phyloP scores from a whole-genome alignment of 257 asterid genomes.

The Fraxinus americana region DNA sequence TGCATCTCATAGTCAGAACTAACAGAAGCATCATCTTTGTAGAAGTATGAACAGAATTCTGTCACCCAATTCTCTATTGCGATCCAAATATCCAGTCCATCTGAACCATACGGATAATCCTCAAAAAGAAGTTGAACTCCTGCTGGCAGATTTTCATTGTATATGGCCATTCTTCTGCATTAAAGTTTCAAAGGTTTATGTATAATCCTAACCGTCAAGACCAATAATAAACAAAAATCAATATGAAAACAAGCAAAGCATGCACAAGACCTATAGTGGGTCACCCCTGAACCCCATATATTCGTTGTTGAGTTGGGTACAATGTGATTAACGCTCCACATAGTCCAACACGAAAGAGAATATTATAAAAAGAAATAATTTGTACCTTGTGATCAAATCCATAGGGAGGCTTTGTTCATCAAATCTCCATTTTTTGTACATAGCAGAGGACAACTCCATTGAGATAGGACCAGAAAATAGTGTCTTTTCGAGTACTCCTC shows the following conservation, averaged over 20 bases:
- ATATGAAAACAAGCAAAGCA: too few species aligned
- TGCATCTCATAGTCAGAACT: constrained; percentile 43
- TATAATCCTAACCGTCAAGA: too few species aligned
- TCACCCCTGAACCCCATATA: too few species aligned
- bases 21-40: constrained; percentile 38
- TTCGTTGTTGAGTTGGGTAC: too few species aligned
- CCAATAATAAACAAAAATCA: too few species aligned
- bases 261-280: too few species aligned
- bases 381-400: constrained; percentile 53
- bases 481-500: constrained; percentile 51
- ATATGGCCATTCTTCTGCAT: constrained; percentile 48
- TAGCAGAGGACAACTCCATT: constrained; percentile 45
- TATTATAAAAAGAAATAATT: too few species aligned
- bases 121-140: constrained; percentile 48
- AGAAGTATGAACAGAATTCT: constrained; percentile 39
- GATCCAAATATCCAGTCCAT: constrained; percentile 57
- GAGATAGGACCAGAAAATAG: constrained; percentile 43
- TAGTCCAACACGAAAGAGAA: too few species aligned
- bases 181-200: constrained; percentile 3
- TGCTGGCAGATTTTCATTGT: constrained; percentile 34
- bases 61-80: constrained; percentile 51
- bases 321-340: too few species aligned
- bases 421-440: constrained; percentile 55
- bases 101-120: constrained; percentile 56
- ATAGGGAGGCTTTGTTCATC: constrained; percentile 57